Percentiles rank a stretch among this genome's conserved stretches.
Conservation (phyloP, 1,284 basidiomycete genomes). For the Tilletiaria anomala region DNA sequence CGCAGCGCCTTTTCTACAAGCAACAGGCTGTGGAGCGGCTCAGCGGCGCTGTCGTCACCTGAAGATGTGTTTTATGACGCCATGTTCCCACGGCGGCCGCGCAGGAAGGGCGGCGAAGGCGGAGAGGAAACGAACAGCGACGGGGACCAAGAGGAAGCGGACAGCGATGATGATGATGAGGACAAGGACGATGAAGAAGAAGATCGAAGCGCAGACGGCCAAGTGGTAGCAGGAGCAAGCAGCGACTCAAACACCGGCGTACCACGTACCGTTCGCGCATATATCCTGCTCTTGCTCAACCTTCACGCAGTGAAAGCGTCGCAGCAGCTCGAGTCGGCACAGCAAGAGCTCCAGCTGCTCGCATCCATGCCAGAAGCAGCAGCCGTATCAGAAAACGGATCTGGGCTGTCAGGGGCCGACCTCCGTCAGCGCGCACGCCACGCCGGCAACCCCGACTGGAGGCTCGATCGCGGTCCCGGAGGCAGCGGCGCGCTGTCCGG, state of each 20-base stretch:
- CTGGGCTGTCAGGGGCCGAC: too few relatives aligned
- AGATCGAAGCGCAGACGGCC: conserved; percentile 1
- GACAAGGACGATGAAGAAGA: conserved; percentile 11
- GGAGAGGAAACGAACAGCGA: background rate
- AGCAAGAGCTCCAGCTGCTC: conserved; percentile 27
- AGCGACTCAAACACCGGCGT: background rate
- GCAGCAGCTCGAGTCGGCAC: conserved; percentile 8
- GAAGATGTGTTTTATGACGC: background rate
- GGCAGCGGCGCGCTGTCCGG: conserved; percentile 6
- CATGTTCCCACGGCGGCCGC: background rate
- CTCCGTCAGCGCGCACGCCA: background rate
- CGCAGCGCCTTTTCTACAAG: too few relatives aligned
- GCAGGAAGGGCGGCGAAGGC: conserved; percentile 1
- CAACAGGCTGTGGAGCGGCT: too few relatives aligned
- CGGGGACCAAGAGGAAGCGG: conserved; percentile 5
- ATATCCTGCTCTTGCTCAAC: conserved; percentile 23
- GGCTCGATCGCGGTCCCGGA: conserved; percentile 17
- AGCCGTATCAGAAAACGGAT: conserved; percentile 1
- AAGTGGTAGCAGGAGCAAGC: background rate
- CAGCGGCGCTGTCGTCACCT: background rate
- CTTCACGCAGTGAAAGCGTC: conserved; percentile 18
- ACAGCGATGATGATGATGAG: conserved; percentile 14
- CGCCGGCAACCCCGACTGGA: conserved; percentile 14
- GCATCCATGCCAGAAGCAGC: conserved; percentile 12
- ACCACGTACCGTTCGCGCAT: conserved; percentile 11